These are phyloP conservation scores for Leccinum ponderosum DNA, from an alignment of 1,284 basidiomycete species.

Conservation along the genomic window DNA sequence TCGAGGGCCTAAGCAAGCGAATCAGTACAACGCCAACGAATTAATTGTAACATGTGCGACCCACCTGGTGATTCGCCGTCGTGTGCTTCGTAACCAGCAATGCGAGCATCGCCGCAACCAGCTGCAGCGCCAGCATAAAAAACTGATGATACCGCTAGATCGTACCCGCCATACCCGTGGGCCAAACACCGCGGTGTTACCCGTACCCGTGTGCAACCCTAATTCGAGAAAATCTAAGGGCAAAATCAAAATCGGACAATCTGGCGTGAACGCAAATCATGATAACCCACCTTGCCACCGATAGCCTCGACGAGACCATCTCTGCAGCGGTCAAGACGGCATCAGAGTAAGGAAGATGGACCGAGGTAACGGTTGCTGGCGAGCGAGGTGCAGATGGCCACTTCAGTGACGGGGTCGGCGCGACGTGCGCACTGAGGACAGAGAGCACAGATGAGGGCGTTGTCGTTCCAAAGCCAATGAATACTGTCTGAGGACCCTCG, in stretches of 20 bases:
- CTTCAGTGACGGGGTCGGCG: constrained; percentile 75
- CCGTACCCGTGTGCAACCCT: too few species aligned
- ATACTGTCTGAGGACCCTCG: constrained; percentile 69
- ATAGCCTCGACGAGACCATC: constrained; percentile 67
- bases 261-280: constrained; percentile 5
- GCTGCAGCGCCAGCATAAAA: too few species aligned
- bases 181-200: too few species aligned
- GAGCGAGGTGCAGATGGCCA: constrained; percentile 66
- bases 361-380: constrained; percentile 63
- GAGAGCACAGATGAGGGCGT: constrained; percentile 70
- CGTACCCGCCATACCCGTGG: constrained; percentile 28
- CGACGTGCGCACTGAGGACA: constrained; percentile 77
- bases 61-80: too few species aligned
- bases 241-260: not conserved
- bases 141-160: too few species aligned
- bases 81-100: too few species aligned
- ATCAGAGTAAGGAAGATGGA: constrained; percentile 90
- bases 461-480: constrained; percentile 79
- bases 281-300: constrained; percentile 57
- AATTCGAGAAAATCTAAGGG: constrained; percentile 57
- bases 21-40: too few species aligned
- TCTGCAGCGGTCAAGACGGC: constrained; percentile 78
- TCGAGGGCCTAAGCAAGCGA: too few species aligned
- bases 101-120: too few species aligned
- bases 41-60: too few species aligned